Percentiles rank a stretch among this genome's conserved stretches.
phyloP scores from a whole-genome alignment of 345 rosid species.

The Gossypium stocksii region DNA sequence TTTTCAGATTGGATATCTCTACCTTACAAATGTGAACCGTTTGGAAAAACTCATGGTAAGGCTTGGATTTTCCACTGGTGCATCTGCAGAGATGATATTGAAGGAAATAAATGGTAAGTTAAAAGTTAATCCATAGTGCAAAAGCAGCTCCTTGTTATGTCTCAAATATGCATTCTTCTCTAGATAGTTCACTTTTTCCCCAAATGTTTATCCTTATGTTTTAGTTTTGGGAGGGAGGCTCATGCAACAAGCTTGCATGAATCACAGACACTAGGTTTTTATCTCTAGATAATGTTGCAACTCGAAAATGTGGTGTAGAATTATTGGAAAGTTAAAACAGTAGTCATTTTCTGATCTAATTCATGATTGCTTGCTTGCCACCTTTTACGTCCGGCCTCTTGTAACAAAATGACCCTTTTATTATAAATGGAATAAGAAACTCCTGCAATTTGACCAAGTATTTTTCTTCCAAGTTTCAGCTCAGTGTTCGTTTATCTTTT shows the following conservation, averaged over 20 bases:
- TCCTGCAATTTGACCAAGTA: neutral
- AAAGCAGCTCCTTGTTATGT: constrained; percentile 9
- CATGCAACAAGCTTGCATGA: neutral
- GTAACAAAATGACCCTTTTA: neutral
- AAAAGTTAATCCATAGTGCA: neutral
- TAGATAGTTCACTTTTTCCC: neutral
- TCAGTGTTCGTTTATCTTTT: neutral
- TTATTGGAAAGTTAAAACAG: neutral
- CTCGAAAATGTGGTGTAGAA: neutral
- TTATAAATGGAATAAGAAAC: neutral
- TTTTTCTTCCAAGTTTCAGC: neutral
- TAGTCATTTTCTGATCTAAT: neutral
- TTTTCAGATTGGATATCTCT: constrained; percentile 71
- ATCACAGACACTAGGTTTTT: too few relatives aligned
- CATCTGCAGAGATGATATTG: constrained; percentile 41
- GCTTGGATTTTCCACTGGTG: constrained; percentile 69
- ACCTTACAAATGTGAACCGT: constrained; percentile 61
- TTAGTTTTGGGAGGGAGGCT: neutral
- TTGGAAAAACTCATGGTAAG: constrained; percentile 75
- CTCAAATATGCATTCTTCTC: neutral
- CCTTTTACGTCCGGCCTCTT: neutral
- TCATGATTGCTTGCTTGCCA: neutral
- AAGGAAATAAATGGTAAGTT: constrained; percentile 39
- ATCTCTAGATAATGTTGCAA: neutral
- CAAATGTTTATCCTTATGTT: neutral